Base-by-base conservation (phyloP, 164 flowering plant species). In the Tetrastigma voinierianum region DNA sequence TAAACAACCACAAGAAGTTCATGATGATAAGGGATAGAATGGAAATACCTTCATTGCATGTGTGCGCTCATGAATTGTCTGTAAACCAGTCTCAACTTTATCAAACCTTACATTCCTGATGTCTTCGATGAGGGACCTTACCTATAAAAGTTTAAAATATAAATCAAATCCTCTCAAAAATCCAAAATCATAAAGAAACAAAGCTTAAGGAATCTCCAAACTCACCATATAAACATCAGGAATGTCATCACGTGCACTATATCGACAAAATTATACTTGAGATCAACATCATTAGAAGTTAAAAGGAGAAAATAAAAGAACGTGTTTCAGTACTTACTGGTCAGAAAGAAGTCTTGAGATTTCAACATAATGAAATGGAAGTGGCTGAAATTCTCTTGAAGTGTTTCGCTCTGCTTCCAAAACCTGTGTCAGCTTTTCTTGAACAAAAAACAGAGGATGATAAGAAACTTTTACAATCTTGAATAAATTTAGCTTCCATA, bases 281-380 rank as follows among this genome's bases (percentile, higher is more conserved):
- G 1, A 62, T 71, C 49, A 68, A 49, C 18, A 47, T 3, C 11
- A 62, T 12, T 44, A 57, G 14, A 7, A 15, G 8, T 47, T 51
- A 9, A 40, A 45, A 3, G 16, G 16, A 40, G 0, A 32, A 9
- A 10, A 19, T 25, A 6, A 56, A 46, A 17, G 19, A 46, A 51
- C 32, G 53, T 51, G 58, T 15, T n/a, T 55, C 4, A 18, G 12
- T 45, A 77, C 92, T 77, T 78, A 93, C 96, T 85, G 86, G 71
- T 93, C 92, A 78, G 88, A 87, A 18, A 93, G 90, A 65, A 93
- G 88, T 76, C 83, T 87, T 48, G 98, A 85, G 57, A 89, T 89
- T 81, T 93, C 98, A 55, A 93, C 86, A 70, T 90, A 93, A 78
- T 91, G 98, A 56, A 93, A 93, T 17, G 97, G 98, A 19, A 92